These are phyloP conservation scores for Neodidymelliopsis sp. DNA, from an alignment of 2,329 filamentous ascomycete genomes.

Conservation along the genomic window DNA sequence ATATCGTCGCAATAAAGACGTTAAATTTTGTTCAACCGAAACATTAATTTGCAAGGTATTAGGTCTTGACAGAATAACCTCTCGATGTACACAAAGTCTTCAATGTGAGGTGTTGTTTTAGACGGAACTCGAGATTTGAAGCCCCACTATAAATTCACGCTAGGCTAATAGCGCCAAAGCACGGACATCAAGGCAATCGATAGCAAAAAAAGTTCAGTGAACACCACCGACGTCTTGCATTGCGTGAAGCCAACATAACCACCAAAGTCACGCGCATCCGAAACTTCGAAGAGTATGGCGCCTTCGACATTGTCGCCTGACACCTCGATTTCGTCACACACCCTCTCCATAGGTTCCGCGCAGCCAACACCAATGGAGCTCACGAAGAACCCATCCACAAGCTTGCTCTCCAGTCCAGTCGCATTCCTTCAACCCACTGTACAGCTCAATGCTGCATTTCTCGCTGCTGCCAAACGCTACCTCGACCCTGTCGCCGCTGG, in stretches of 20 bases:
- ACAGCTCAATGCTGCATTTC: slow-evolving; percentile 71
- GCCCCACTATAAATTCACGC: too few relatives aligned
- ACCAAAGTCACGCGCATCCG: background rate
- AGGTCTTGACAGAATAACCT: too few relatives aligned
- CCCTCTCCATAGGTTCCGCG: slow-evolving; percentile 48
- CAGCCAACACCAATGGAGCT: slow-evolving; percentile 47
- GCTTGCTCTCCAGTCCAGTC: slow-evolving; percentile 70
- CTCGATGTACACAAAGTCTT: too few relatives aligned
- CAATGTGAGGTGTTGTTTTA: too few relatives aligned
- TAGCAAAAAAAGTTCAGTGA: slow-evolving; percentile 13
- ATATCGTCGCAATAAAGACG: too few relatives aligned
- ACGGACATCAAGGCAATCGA: slow-evolving; percentile 7
- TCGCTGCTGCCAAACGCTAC: slow-evolving; percentile 79
- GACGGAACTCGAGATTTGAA: too few relatives aligned
- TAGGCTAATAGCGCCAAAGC: background rate
- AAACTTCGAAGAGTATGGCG: slow-evolving; percentile 35
- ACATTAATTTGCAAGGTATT: too few relatives aligned
- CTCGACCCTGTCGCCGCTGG: slow-evolving; percentile 79
- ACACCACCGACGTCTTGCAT: background rate
- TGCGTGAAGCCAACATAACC: background rate
- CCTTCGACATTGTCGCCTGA: slow-evolving; percentile 46
- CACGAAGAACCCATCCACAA: slow-evolving; percentile 61
- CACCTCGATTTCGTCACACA: slow-evolving; percentile 51
- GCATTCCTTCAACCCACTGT: slow-evolving; percentile 77
- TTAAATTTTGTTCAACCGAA: too few relatives aligned